Percentiles rank a stretch among this genome's conserved stretches.
These are phyloP conservation scores for Epichloe bromicola DNA, from an alignment of 2,329 filamentous ascomycete species.

Conservation along the genomic window DNA sequence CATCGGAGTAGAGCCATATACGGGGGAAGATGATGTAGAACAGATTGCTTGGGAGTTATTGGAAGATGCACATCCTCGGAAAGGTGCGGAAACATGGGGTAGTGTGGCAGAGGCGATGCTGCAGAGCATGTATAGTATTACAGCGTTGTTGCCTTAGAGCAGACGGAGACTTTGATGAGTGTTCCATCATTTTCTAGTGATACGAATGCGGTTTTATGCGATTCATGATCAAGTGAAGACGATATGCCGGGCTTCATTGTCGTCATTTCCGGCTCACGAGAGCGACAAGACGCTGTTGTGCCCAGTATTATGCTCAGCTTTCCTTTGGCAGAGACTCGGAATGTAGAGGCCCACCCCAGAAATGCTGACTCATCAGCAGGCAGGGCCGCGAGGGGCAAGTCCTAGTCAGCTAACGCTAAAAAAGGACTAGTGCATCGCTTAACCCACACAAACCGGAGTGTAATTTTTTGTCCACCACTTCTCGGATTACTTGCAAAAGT, in stretches of 20 bases:
- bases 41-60: slow-evolving; percentile 22
- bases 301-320: too few species aligned
- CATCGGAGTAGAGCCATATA: not conserved
- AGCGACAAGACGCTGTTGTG: too few species aligned
- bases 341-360: not conserved
- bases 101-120: slow-evolving; percentile 15
- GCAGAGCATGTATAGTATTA: slow-evolving; percentile 12
- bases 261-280: not conserved
- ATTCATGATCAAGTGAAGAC: not conserved
- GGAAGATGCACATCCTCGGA: slow-evolving; percentile 12
- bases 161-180: not conserved
- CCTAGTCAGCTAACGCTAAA: slow-evolving; percentile 13
- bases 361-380: slow-evolving; percentile 13
- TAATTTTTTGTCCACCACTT: slow-evolving; percentile 24
- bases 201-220: not conserved
- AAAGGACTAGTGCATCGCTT: slow-evolving; percentile 21
- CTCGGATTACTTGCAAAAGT: slow-evolving; percentile 10
- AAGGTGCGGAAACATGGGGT: slow-evolving; percentile 19
- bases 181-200: too few species aligned
- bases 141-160: slow-evolving; percentile 11
- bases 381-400: slow-evolving; percentile 20
- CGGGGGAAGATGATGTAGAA: slow-evolving; percentile 15
- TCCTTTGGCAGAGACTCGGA: not conserved
- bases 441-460: slow-evolving; percentile 24
- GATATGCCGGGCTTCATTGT: not conserved